Evolutionary conservation across 2,329 filamentous ascomycete genomes (phyloP), one percentile per base, ranked within the genome.

Genomic region (Cladophialophora carrionii): DNA sequence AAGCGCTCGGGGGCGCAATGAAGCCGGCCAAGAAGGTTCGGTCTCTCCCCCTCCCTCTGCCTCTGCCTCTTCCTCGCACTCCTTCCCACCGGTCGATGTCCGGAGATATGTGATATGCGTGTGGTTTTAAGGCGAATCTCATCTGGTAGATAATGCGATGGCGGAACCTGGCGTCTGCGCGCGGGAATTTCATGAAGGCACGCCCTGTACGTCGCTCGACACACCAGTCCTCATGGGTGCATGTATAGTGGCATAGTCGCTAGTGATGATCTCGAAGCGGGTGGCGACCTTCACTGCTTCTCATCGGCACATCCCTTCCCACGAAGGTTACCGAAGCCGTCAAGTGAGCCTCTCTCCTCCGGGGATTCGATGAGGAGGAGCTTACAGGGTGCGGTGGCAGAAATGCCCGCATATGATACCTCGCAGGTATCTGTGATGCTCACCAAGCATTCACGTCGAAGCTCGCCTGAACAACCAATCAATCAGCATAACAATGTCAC

Each of bases 371-470:
- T 7, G 17, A n/a, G n/a, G 37, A 43, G 17, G 17, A 20, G 37
- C 17, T 43, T n/a, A 43, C 37, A 8, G 8, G 34, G 37, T 14
- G n/a, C 8, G 37, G 17, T 17, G 17, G 26, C 26, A 43, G 8
- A 2, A 2, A 43, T 6, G 37, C 37, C 26, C 48, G 10, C 26
- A n/a, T 52, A 17, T 52, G n/a, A 52, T 52, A 52, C 4, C 48
- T 52, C 48, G 37, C 37, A 43, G 17, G n/a, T 8, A 43, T 43
- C 37, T n/a, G 37, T n/a, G 43, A 31, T 8, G 29, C 56, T 79
- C 87, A 96, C 91, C 92, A 96, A 56, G 92, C 91, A 73, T 86
- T 87, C 64, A 96, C 90, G 74, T 98, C 94, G 73, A 97, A 98
- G 76, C 96, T 96, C 79, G 98, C 94, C 88, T 93, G 68, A 37